Base-by-base conservation (phyloP, 1,139 yeast genomes). In the Yamadazyma blattariae region DNA sequence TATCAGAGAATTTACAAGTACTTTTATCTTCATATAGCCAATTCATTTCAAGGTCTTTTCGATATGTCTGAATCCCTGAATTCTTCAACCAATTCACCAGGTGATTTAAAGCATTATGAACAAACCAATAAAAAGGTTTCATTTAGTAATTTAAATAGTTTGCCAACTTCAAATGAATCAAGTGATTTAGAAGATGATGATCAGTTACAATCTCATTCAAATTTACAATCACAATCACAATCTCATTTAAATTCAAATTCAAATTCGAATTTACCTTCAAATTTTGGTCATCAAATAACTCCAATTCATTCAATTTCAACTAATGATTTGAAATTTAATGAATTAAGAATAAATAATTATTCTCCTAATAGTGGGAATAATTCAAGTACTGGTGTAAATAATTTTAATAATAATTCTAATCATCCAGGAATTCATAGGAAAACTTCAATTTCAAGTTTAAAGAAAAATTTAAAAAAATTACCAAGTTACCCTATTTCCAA, bases 401-500 rank as follows among this genome's bases (percentile, higher is more conserved):
- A 21, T 21, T 5, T 21, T 21, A 10, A 21, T 21, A 7, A 9
- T 9, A 10, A 12, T 21, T 5, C 24, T 21, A 7, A 9, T 21
- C 11, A 20, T 16, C 20, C 16, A 11, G 29, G 27, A 13, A 25
- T 32, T 11, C 17, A 13, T n/a, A 32, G 21, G 14, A 32, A 27
- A 22, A n/a, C 7, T 13, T 32, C 34, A 11, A 11, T 19, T 7
- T 19, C 30, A 2, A 29, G 20, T 30, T 29, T 39, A 25, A 41
- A 43, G 38, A 41, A 42, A 32, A 35, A 42, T 2, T 45, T 53
- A 16, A 44, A 44, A 27, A 47, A 47, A 30, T 31, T 44, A 10
- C 34, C 48, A 7, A 40, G 46, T 26, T 39, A 44, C 25, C 54
- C 55, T 3, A 49, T 58, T 43, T 41, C 44, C 25, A 42, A 52